Base-by-base conservation (phyloP, 1,284 basidiomycete species). In the Sporisorium reilianum region DNA sequence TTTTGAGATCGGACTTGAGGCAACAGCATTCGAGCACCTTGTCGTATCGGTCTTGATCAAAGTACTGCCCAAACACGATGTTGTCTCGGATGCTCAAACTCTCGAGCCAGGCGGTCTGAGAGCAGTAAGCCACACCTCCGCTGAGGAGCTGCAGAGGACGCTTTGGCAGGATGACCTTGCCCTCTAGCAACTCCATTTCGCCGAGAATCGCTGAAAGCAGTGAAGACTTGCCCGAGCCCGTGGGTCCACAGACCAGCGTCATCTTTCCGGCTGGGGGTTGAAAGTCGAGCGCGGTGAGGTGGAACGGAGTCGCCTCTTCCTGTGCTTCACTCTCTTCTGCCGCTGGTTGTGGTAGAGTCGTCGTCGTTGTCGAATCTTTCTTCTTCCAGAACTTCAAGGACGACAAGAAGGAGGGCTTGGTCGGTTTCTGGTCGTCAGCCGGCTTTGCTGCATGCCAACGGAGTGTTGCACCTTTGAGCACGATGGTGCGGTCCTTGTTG, bases 401-500 rank as follows among this genome's bases (percentile, higher is more conserved):
- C 1, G 60, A 55, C 16, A 57, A 16, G 26, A 65, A n/a, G 10
- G 54, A 48, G 8, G 55, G 51, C 30, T 55, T 63, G 14, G 42
- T 22, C 11, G 60, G 8, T 0, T 59, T 53, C 8, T 30, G 44
- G n/a, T 34, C 7, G 18, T 55, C 46, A 7, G 28, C 10, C 8
- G 49, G 20, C 41, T 66, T 71, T 6, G 32, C 20, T 12, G 32
- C 30, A 18, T 68, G 60, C 70, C 66, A 69, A 1, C 57, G 89
- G 82, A 93, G 89, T 3, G 89, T 88, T 2, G 90, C 92, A 41
- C 89, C 86, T 60, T 89, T 85, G 48, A 92, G 88, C 0, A 90
- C 90, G 49, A 93, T 86, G 18, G 89, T 89, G 10, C 87, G 86
- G 0, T 81, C 66, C 1, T 66, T 52, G 28, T 62, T 38, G 10